A percentile compares a stretch with the other conserved stretches of the same genome.
Conservation (phyloP, 208 protist genomes). For the Trypanosoma caninum region DNA sequence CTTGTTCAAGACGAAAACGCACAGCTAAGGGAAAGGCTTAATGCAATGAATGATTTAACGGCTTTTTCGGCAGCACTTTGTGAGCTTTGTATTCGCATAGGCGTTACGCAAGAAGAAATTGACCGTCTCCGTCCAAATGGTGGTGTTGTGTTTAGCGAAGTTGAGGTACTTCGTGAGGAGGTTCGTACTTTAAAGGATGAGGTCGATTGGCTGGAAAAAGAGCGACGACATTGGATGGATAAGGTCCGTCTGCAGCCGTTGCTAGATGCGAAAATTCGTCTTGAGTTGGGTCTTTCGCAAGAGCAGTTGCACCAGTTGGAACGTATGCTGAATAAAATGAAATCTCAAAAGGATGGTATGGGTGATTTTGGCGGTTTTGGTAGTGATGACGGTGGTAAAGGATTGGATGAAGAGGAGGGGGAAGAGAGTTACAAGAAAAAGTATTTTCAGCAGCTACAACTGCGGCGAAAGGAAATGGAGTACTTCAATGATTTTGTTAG, state of each 20-base stretch:
- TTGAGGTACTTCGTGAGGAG: slow-evolving; percentile 79
- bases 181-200: slow-evolving; percentile 77
- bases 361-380: too few relatives aligned
- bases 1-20: slow-evolving; percentile 70
- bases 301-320: slow-evolving; percentile 84
- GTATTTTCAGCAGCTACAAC: slow-evolving; percentile 67
- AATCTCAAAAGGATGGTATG: too few relatives aligned
- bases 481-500: slow-evolving; percentile 81
- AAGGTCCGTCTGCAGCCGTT: slow-evolving; percentile 88
- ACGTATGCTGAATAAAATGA: slow-evolving; percentile 85
- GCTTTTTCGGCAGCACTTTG: slow-evolving; percentile 82
- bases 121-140: slow-evolving; percentile 67
- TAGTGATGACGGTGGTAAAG: too few relatives aligned
- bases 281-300: slow-evolving; percentile 75
- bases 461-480: slow-evolving; percentile 56
- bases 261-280: slow-evolving; percentile 81
- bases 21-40: slow-evolving; percentile 77
- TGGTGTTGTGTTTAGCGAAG: slow-evolving; percentile 59
- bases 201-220: slow-evolving; percentile 85
- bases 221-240: slow-evolving; percentile 88
- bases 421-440: slow-evolving; percentile 73
- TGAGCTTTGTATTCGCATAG: slow-evolving; percentile 69
- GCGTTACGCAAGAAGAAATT: slow-evolving; percentile 86
- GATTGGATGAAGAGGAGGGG: slow-evolving; percentile 59
- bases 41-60: slow-evolving; percentile 79